A percentile compares a stretch with the other conserved stretches of the same genome.
Evolutionary conservation across 2,329 filamentous ascomycete species (phyloP).

Genomic region (Colletotrichum sublineola): DNA sequence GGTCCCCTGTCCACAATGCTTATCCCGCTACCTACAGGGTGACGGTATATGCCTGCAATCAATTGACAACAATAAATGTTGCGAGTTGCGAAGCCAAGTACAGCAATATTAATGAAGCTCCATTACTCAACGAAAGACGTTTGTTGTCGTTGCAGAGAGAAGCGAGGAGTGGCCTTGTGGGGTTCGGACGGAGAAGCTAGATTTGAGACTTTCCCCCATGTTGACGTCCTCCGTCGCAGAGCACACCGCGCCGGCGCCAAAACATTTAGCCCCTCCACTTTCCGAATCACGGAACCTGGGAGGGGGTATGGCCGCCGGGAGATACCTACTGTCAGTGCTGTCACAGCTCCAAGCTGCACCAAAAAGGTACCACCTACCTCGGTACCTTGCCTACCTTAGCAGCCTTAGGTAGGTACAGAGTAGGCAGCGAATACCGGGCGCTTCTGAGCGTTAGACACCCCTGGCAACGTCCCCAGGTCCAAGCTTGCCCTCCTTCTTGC

Average conservation of each 20-base stretch:
- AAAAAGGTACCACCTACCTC: neutral
- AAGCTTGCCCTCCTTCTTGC: conserved; percentile 32
- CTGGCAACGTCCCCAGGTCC: conserved; percentile 10
- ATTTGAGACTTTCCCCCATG: conserved; percentile 22
- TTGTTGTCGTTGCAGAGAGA: neutral
- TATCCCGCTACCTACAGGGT: neutral
- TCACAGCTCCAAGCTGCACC: neutral
- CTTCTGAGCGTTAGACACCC: conserved; percentile 14
- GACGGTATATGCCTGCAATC: neutral
- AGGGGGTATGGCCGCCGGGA: conserved; percentile 23
- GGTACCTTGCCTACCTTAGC: too few species aligned
- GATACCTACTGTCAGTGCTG: neutral
- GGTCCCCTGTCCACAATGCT: neutral
- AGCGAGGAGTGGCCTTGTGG: conserved; percentile 25
- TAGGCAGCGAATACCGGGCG: conserved; percentile 8
- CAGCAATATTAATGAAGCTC: neutral
- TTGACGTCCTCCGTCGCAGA: conserved; percentile 13
- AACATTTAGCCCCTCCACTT: conserved; percentile 43
- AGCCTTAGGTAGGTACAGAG: too few species aligned
- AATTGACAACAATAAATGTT: neutral
- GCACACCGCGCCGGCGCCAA: conserved; percentile 24
- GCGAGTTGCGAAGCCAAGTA: neutral
- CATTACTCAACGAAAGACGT: neutral
- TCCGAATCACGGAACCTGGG: conserved; percentile 39
- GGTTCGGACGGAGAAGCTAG: conserved; percentile 28